Evolutionary conservation across 352 stramenopile species (phyloP), one percentile per base, ranked within the genome.

Genomic region (Phytopythium litorale): DNA sequence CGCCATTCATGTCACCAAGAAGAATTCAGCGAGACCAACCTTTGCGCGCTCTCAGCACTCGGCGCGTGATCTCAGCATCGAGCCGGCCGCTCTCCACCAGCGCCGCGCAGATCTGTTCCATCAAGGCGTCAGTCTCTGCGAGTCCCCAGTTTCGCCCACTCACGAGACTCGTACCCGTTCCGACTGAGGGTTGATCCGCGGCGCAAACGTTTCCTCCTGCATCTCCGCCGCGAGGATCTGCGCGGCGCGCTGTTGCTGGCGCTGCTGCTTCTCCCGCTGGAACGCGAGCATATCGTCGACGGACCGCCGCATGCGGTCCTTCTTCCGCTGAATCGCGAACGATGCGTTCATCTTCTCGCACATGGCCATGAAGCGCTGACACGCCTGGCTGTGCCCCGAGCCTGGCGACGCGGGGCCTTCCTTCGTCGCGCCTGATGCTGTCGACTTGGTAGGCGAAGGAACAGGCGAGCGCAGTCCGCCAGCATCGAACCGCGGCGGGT

Each of bases 281-380:
- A 73, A 84, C 7, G 67, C 65, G 38, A 88, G 71, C 55, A 88
- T 76, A 56, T 84, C 79, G 56, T 86, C 72, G 3, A 88, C 53
- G 0, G 76, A 85, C 5, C 79, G 73, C 52, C 57, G 62, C 73
- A 80, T 83, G 43, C 73, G 56, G 15, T 83, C 61, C 35, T 79
- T 82, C 53, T 81, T 83, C 15, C 66, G 64, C 46, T 82, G 71
- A 28, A 76, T 82, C 21, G 57, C 63, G 43, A 73, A 79, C 0
- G 75, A 78, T 4, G 62, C 56, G 64, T 86, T 84, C 66, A 79
- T 79, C 50, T 74, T 81, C 37, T 52, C 64, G 52, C 78, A 88
- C 57, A 79, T 79, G 15, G 68, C 59, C 78, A 86, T 81, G 62
- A 88, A 88, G 12, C 76, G 67, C 50, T 69, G 40, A 38, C 78